Evolutionary conservation across 1,284 basidiomycete genomes (phyloP).

Genomic region (Sporisorium graminicola): DNA sequence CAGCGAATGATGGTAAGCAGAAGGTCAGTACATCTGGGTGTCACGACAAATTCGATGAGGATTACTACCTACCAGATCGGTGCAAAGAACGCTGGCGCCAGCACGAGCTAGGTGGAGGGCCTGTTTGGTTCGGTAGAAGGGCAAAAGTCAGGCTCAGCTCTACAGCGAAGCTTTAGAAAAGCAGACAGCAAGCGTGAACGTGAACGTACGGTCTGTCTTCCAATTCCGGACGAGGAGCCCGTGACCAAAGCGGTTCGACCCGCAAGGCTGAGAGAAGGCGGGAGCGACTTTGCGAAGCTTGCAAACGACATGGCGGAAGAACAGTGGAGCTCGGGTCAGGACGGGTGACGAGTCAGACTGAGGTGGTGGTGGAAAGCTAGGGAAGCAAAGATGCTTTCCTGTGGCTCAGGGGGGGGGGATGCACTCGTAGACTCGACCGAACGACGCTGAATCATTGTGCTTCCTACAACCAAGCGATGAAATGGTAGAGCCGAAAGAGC

Average conservation of each 20-base stretch:
- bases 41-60: background rate
- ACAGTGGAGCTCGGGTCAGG: background rate
- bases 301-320: conserved; percentile 42
- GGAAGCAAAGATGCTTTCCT: background rate
- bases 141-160: background rate
- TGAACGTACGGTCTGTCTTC: conserved; percentile 22
- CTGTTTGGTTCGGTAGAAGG: background rate
- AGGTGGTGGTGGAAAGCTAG: background rate
- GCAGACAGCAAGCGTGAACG: background rate
- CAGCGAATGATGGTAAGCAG: background rate
- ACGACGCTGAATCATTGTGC: background rate
- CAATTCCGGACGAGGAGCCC: conserved; percentile 47
- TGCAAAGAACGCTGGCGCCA: conserved; percentile 45
- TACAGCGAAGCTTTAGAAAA: background rate
- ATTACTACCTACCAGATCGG: conserved; percentile 20
- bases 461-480: background rate
- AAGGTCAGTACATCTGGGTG: background rate
- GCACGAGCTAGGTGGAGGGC: conserved; percentile 38
- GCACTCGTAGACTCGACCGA: background rate
- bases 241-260: conserved; percentile 48
- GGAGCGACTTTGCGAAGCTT: conserved; percentile 45
- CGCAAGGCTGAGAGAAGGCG: conserved; percentile 44
- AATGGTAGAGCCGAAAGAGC: background rate
- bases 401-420: background rate
- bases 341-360: background rate